Evolutionary conservation across 306 rosid species (phyloP).

Genomic region (Vigna nakashimae): DNA sequence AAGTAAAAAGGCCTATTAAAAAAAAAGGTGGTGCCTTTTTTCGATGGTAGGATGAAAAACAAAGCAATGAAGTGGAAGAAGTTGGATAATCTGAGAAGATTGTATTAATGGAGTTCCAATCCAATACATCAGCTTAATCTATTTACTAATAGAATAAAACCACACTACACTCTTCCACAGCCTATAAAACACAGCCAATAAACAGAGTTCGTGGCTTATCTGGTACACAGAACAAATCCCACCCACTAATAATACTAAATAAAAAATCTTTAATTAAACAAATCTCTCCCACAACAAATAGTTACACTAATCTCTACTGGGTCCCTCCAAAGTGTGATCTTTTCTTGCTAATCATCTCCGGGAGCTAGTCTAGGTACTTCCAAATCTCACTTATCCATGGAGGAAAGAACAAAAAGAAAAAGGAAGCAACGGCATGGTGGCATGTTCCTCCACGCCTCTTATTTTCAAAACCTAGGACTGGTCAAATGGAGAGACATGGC

Average conservation of each 20-base stretch:
- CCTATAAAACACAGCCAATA: conserved; percentile 51
- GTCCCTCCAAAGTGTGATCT: conserved; percentile 32
- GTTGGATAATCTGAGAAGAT: conserved; percentile 23
- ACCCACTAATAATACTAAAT: conserved; percentile 30
- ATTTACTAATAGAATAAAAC: conserved; percentile 36
- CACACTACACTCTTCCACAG: conserved; percentile 55
- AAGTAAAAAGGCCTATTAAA: neutral
- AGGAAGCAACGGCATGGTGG: conserved; percentile 10
- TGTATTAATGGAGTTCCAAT: conserved; percentile 45
- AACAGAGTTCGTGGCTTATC: conserved; percentile 48
- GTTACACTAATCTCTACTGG: conserved; percentile 35
- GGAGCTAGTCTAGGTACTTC: too few relatives aligned
- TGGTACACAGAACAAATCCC: conserved; percentile 21
- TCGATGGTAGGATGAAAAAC: neutral
- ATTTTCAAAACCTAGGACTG: neutral
- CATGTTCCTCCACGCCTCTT: neutral
- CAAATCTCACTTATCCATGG: neutral
- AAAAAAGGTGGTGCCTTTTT: neutral
- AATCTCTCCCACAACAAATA: neutral
- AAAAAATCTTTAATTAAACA: neutral
- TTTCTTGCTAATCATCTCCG: conserved; percentile 2
- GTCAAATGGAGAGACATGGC: conserved; percentile 16
- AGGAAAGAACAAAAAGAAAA: conserved; percentile 4
- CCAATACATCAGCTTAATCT: conserved; percentile 33
- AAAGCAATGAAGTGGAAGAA: neutral